Conservation (phyloP, 2,329 filamentous ascomycete species). For the Xylaria sp. region DNA sequence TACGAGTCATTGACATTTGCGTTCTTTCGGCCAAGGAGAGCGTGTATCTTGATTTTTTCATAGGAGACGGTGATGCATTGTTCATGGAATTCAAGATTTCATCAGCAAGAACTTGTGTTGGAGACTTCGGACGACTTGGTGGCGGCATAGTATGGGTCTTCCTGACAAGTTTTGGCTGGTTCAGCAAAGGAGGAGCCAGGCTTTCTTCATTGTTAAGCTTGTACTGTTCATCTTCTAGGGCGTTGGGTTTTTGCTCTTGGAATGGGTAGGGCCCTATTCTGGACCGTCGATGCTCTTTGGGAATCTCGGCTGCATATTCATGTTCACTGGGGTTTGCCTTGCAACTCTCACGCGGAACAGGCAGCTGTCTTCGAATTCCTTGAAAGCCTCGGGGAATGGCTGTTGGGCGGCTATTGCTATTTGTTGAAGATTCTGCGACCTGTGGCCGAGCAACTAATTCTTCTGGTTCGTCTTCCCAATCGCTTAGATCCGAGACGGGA, state of each 20-base stretch:
- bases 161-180: not conserved
- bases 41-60: constrained; percentile 60
- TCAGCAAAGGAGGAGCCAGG: not conserved
- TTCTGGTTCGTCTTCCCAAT: constrained; percentile 55
- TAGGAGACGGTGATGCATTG: constrained; percentile 62
- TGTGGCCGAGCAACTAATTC: constrained; percentile 23
- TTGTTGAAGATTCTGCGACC: not conserved
- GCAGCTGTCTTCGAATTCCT: constrained; percentile 14
- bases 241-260: not conserved
- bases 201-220: not conserved
- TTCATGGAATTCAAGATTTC: constrained; percentile 62
- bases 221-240: not conserved
- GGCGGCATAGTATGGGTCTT: constrained; percentile 16
- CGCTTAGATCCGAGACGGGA: constrained; percentile 55
- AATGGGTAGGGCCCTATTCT: not conserved
- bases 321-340: constrained; percentile 14
- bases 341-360: constrained; percentile 3
- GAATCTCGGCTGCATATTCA: not conserved
- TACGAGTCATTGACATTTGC: constrained; percentile 75
- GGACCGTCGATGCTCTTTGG: constrained; percentile 1
- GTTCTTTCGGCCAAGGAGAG: constrained; percentile 79
- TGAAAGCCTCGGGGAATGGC: constrained; percentile 9
- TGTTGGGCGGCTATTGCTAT: constrained; percentile 9
- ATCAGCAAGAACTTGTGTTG: constrained; percentile 59
- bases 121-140: constrained; percentile 42